Base-by-base conservation (phyloP, 2,329 filamentous ascomycete species). In the Acrocalymma vagum region DNA sequence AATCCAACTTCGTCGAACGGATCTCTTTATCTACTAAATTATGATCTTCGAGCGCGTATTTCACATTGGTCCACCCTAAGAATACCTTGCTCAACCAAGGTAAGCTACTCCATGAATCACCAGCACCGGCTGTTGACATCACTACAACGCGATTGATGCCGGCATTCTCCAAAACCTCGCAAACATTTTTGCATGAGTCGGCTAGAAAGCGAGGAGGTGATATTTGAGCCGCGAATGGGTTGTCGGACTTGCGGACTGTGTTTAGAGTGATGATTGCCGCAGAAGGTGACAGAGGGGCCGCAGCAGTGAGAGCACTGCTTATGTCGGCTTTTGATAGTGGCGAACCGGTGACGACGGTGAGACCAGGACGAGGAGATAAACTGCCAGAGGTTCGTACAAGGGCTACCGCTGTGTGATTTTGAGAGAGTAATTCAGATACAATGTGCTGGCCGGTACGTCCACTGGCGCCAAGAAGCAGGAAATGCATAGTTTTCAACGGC, bases 51-150 rank as follows among this genome's bases (percentile, higher is more conserved):
- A 50, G 38, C 17, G 46, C 42, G 38, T 46, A 40, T 34, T 49
- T 49, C 37, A 49, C 33, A 16, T 49, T 49, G 24, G 42, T 45
- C 38, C 37, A 49, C 6, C 33, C 34, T 33, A 45, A 32, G 38
- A 49, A 49, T 13, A 11, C 38, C 26, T 42, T 49, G 20, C 25
- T 29, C 24, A 45, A 16, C 34, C 34, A 43, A 21, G 44, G 44
- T 40, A 48, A 27, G 21, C 33, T 43, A 28, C n/a, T 24, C 39
- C 44, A 43, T 21, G 42, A 49, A 45, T 49, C 38, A 18, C 46
- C 46, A 15, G 42, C 46, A 25, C 46, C 46, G 36, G 46, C 46
- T 32, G 42, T 49, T 16, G 46, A 49, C 46, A 45, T 45, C 20
- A 49, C 46, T 29, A 45, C 42, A 39, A 49, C 24, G 32, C 46